Evolutionary conservation across 805 yeast genomes (phyloP), one percentile per base, ranked within the genome.

Genomic region (Suhomyces vadensis): DNA sequence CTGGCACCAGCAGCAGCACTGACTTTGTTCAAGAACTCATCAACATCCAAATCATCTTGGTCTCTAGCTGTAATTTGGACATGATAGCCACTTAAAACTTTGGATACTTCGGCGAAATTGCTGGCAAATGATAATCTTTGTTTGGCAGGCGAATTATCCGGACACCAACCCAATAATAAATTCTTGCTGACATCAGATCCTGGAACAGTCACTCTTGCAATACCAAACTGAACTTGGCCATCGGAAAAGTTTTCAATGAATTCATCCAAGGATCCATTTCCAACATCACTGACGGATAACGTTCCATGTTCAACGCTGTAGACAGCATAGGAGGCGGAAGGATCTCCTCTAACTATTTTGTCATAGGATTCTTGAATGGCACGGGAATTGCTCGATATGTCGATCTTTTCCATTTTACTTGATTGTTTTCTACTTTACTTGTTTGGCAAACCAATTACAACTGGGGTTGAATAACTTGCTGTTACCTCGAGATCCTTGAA

Each of bases 31-130:
- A 89, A 64, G 46, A 94, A 78, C 47, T 86, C 95, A 20, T 75
- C 75, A 35, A 86, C 85, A 55, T 88, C 87, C 61, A 95, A 75
- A 64, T 94, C 99, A 58, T 90, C 96, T 35, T 79, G 73, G 60
- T 88, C 95, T 68, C 98, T 82, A n/a, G 98, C 98, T 39, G 97
- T 90, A 52, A 94, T 83, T 67, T 94, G 97, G 43, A 94, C 91
- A 62, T 94, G 99, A 68, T 92, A 94, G 37, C 96, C 95, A 53
- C 75, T 75, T 57, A 87, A 74, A 16, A 81, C 72, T 47, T 75
- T 81, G 21, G 90, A 79, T 16, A 87, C 86, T 31, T 83, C 87
- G 31, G 87, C 89, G 53, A 85, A 83, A 64, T 86, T 87, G 48
- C 81, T 69, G 21, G 92, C 90, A 66, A 83, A 87, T 1, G 90